Base-by-base conservation (phyloP, 1,284 basidiomycete genomes). In the Apiotrichum akiyoshidainum region DNA sequence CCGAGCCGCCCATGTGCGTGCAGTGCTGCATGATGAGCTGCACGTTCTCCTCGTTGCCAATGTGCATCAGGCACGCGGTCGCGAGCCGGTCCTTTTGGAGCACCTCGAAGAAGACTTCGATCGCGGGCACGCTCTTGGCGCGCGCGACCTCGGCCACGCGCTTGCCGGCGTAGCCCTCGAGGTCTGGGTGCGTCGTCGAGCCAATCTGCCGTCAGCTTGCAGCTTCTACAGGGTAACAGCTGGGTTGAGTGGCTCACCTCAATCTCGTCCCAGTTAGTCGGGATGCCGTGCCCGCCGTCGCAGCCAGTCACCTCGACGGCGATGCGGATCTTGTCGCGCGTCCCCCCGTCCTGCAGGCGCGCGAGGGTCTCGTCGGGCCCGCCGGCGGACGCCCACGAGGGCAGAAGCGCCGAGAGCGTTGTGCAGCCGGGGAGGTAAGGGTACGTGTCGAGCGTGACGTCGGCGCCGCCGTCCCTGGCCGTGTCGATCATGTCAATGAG, bases 1-100 rank as follows among this genome's bases (percentile, higher is more conserved):
- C 75, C 42, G 65, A 69, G 12, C 75, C 75, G 4, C 63, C 59
- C 56, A 68, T 71, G 55, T 77, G 75, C 34, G 64, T 67, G 26
- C 59, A 57, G 59, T 77, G 73, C 42, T 55, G 42, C 73, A 78
- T 73, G 46, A 78, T 77, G 34, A 37, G 26, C 52, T 61, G 65
- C 16, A 78, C 76, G 57, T 78, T 78, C 53, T 73, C 72, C 58
- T 78, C 76, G 55, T 77, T 68, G 4, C 75, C 76, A 8, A 72
- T 68, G 57, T 78, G 76, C 69, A 77, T 71, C 46, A 78, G 46
- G 48, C 68, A 73, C 33, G 67, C 69, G 0, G 76, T 77, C 4
- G 68, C 65, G 5, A 78, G 64, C 22, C 58, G 52, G 57, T 78
- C 76, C 55, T 69, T 69, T n/a, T 58, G 14, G 17, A 78, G 58